Conservation (phyloP, 257 asterid species). For the Solanum virginianum region DNA sequence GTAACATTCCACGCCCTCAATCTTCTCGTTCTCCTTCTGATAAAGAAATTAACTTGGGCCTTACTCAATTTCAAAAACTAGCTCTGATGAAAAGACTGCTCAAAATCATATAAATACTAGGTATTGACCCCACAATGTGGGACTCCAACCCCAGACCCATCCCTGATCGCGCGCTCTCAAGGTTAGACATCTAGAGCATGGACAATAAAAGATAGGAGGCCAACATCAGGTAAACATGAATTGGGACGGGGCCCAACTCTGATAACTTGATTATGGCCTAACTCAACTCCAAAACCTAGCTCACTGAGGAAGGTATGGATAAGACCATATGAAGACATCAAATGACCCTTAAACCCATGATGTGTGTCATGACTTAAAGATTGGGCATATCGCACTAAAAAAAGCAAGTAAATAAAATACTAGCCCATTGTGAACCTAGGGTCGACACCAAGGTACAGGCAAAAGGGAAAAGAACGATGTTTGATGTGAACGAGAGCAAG, state of each 20-base stretch:
- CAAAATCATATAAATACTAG: not conserved
- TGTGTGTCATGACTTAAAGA: not conserved
- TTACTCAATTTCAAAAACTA: not conserved
- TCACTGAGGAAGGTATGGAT: not conserved
- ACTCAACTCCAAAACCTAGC: not conserved
- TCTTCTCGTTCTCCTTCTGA: not conserved
- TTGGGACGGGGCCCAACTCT: not conserved
- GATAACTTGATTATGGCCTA: not conserved
- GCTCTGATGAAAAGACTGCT: not conserved
- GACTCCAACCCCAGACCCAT: too few relatives aligned
- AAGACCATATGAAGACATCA: not conserved
- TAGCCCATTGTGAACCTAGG: not conserved
- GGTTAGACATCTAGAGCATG: not conserved
- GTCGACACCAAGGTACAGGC: not conserved
- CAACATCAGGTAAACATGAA: not conserved
- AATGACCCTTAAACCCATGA: not conserved
- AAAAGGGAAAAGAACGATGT: not conserved
- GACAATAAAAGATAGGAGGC: not conserved
- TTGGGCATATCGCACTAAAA: not conserved
- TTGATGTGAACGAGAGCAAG: not conserved
- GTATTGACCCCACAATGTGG: not conserved
- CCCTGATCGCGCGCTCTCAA: not conserved
- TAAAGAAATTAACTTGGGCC: not conserved
- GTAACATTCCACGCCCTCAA: not conserved
- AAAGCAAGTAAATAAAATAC: not conserved